Evolutionary conservation across 306 rosid genomes (phyloP).

Genomic region (Acmispon strigosus): DNA sequence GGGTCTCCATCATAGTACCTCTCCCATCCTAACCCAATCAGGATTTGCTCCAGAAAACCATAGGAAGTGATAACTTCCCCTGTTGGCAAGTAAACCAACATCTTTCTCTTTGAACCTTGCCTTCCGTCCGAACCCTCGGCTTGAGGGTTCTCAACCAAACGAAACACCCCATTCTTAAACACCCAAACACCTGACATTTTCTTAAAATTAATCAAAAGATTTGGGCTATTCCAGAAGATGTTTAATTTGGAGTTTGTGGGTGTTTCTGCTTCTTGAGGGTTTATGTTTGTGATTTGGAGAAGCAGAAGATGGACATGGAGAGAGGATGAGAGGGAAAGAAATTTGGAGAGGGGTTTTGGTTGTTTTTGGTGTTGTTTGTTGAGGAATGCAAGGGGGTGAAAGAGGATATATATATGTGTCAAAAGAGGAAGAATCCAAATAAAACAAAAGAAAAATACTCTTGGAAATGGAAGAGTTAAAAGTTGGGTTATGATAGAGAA

Average conservation of each 20-base stretch:
- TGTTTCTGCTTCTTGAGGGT: not conserved
- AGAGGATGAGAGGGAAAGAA: not conserved
- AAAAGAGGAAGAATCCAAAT: slow-evolving; percentile 20
- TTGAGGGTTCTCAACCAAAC: slow-evolving; percentile 64
- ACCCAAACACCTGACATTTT: slow-evolving; percentile 91
- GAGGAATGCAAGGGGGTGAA: slow-evolving; percentile 15
- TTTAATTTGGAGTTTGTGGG: not conserved
- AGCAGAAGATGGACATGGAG: not conserved
- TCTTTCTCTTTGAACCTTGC: slow-evolving; percentile 48
- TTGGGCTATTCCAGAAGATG: not conserved
- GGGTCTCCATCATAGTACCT: slow-evolving; percentile 88
- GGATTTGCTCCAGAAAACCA: slow-evolving; percentile 48
- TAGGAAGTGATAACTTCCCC: slow-evolving; percentile 66
- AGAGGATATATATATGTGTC: slow-evolving; percentile 43
- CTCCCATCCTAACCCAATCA: slow-evolving; percentile 82
- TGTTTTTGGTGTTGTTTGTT: slow-evolving; percentile 30
- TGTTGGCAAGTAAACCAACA: slow-evolving; percentile 59
- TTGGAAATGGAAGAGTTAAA: slow-evolving; percentile 29
- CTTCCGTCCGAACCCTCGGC: slow-evolving; percentile 42
- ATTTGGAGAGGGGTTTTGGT: not conserved
- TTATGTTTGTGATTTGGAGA: no score
- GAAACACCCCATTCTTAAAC: slow-evolving; percentile 69
- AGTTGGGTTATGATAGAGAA: slow-evolving; percentile 15
- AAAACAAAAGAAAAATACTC: slow-evolving; percentile 57
- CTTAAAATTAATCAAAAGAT: not conserved